Evolutionary conservation across 177 flowering plant genomes (phyloP).

Genomic region (Vitis hybrid): DNA sequence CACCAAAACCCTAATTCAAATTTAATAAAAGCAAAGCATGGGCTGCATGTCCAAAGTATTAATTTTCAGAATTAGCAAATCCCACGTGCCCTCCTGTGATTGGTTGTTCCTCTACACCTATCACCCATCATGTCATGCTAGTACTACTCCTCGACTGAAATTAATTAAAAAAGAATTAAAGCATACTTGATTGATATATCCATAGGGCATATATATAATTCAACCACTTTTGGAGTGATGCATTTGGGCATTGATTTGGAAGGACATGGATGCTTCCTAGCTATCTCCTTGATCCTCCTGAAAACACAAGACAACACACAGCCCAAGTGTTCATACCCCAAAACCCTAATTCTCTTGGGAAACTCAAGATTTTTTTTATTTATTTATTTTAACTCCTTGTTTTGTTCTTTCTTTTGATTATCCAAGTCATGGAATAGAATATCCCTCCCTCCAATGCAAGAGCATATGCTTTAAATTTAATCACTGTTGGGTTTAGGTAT

Average conservation of each 20-base stretch:
- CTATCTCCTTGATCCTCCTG: not conserved
- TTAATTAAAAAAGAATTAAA: no score
- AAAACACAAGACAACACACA: not conserved
- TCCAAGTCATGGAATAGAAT: not conserved
- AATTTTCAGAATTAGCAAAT: no score
- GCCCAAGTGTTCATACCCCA: not conserved
- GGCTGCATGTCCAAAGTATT: no score
- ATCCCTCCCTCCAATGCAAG: not conserved
- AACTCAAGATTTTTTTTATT: not conserved
- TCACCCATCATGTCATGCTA: no score
- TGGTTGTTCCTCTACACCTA: no score
- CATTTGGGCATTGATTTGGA: constrained; percentile 6
- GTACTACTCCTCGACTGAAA: no score
- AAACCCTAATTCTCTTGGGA: constrained; percentile 1
- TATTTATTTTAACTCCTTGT: not conserved
- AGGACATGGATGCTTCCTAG: constrained; percentile 7
- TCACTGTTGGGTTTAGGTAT: no score
- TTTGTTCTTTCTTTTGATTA: not conserved
- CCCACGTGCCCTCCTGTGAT: no score
- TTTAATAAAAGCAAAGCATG: no score
- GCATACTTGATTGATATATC: no score
- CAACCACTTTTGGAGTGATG: constrained; percentile 12
- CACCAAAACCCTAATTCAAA: no score
- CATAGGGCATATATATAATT: not conserved
- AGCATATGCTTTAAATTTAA: no score